A percentile compares a stretch with the other conserved stretches of the same genome.
These are phyloP conservation scores for Fremontodendron californicum DNA, from an alignment of 345 rosid species.

Conservation along the genomic window DNA sequence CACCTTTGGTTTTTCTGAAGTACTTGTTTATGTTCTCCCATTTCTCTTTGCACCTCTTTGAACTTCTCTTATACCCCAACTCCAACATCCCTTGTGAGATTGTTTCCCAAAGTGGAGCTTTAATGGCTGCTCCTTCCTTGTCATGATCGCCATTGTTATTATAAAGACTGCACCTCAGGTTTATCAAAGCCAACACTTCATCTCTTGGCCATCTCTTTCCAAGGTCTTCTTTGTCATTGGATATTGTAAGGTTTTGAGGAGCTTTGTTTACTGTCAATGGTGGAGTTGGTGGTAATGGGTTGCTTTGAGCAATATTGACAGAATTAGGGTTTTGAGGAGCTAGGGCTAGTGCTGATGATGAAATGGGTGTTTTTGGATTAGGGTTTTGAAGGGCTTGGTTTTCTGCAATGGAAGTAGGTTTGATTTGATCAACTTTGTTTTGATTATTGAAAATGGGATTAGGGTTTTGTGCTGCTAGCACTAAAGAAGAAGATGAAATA, in stretches of 20 bases:
- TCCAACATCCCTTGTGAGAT: constrained; percentile 82
- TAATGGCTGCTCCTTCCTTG: constrained; percentile 31
- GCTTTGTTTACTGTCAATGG: constrained; percentile 14
- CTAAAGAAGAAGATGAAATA: constrained; percentile 38
- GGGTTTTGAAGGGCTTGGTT: constrained; percentile 28
- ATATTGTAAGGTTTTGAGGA: constrained; percentile 24
- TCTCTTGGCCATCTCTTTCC: constrained; percentile 98
- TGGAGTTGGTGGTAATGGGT: constrained; percentile 26
- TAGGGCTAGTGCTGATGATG: constrained; percentile 28
- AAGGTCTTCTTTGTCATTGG: constrained; percentile 39
- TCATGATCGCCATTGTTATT: constrained; percentile 38
- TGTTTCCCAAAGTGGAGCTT: constrained; percentile 84
- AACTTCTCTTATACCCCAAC: constrained; percentile 75
- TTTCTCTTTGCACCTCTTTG: constrained; percentile 97
- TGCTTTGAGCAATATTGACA: constrained; percentile 17
- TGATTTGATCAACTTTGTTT: constrained; percentile 14
- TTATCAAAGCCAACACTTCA: constrained; percentile 75
- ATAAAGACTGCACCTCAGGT: constrained; percentile 50
- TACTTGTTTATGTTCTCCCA: constrained; percentile 99
- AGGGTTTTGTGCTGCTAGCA: constrained; percentile 32
- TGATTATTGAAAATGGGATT: constrained; percentile 14
- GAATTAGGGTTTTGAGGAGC: constrained; percentile 42
- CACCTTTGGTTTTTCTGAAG: constrained; percentile 83
- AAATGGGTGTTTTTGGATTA: constrained; percentile 22
- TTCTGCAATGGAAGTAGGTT: neutral